phyloP scores from a whole-genome alignment of 2,329 filamentous ascomycete species.

The Torrubiellomyces zombiae region DNA sequence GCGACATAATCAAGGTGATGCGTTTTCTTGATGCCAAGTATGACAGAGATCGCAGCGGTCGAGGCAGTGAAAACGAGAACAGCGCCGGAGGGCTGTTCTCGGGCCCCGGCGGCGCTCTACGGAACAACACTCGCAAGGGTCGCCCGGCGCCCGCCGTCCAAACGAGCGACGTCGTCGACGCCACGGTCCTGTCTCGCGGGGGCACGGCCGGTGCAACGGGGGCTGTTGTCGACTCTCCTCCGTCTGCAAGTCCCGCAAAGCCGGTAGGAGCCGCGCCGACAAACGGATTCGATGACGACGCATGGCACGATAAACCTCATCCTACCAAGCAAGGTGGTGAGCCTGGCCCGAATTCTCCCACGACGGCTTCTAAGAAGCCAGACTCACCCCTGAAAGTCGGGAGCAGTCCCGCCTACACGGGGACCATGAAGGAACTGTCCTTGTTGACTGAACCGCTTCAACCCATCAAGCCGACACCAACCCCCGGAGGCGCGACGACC shows the following conservation, averaged over 20 bases:
- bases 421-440: slow-evolving; percentile 46
- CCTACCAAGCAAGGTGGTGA: slow-evolving; percentile 43
- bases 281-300: slow-evolving; percentile 72
- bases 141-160: slow-evolving; percentile 76
- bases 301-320: slow-evolving; percentile 74
- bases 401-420: slow-evolving; percentile 14
- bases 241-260: slow-evolving; percentile 12
- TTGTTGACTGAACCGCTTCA: slow-evolving; percentile 35
- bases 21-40: slow-evolving; percentile 72
- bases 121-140: slow-evolving; percentile 89
- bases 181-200: slow-evolving; percentile 80
- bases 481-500: slow-evolving; percentile 8
- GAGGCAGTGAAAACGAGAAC: slow-evolving; percentile 41
- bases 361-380: slow-evolving; percentile 6
- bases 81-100: slow-evolving; percentile 63
- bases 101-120: slow-evolving; percentile 74
- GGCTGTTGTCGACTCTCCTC: too few species aligned
- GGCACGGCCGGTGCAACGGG: too few species aligned
- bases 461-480: slow-evolving; percentile 25
- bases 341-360: too few species aligned
- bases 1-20: slow-evolving; percentile 92
- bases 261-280: slow-evolving; percentile 10
- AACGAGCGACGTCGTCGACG: slow-evolving; percentile 71
- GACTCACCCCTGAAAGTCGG: slow-evolving; percentile 9
- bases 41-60: slow-evolving; percentile 38